phyloP scores from a whole-genome alignment of 2,329 filamentous ascomycete genomes.

The Paecilomyces niveus region DNA sequence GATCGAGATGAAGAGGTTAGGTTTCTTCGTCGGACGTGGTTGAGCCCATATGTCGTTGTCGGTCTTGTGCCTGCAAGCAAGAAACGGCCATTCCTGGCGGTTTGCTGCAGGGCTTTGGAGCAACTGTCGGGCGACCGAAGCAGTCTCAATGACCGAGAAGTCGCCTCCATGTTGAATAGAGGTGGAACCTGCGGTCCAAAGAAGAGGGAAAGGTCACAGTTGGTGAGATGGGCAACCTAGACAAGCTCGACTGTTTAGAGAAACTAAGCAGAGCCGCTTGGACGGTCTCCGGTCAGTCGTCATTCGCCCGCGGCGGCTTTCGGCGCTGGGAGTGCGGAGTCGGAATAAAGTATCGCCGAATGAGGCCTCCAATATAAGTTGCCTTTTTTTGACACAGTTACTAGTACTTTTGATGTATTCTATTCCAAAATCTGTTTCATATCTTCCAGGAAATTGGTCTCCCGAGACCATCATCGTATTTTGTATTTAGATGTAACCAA shows the following conservation, averaged over 20 bases:
- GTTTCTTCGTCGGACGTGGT: slow-evolving; percentile 18
- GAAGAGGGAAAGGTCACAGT: neutral
- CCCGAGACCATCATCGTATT: neutral
- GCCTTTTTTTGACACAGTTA: too few relatives aligned
- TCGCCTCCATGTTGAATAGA: slow-evolving; percentile 27
- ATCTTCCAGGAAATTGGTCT: too few relatives aligned
- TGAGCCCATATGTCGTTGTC: slow-evolving; percentile 14
- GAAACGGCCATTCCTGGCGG: slow-evolving; percentile 10
- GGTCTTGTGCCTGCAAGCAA: slow-evolving; percentile 9
- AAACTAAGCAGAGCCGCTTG: neutral
- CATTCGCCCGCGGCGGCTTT: neutral
- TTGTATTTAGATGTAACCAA: neutral
- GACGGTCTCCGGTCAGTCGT: neutral
- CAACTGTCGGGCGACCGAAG: slow-evolving; percentile 17
- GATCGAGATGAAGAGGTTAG: slow-evolving; percentile 22
- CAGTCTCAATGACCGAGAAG: slow-evolving; percentile 28
- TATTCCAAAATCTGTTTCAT: too few relatives aligned
- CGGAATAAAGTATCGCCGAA: neutral
- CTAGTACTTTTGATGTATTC: too few relatives aligned
- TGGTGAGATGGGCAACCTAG: neutral
- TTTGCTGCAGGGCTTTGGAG: slow-evolving; percentile 16
- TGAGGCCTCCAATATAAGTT: neutral
- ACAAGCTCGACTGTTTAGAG: neutral
- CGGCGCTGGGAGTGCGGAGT: neutral
- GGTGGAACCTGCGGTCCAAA: neutral